Evolutionary conservation across 192 early-diverging fungal genomes (phyloP).

Genomic region (Backusella tuberculispora): DNA sequence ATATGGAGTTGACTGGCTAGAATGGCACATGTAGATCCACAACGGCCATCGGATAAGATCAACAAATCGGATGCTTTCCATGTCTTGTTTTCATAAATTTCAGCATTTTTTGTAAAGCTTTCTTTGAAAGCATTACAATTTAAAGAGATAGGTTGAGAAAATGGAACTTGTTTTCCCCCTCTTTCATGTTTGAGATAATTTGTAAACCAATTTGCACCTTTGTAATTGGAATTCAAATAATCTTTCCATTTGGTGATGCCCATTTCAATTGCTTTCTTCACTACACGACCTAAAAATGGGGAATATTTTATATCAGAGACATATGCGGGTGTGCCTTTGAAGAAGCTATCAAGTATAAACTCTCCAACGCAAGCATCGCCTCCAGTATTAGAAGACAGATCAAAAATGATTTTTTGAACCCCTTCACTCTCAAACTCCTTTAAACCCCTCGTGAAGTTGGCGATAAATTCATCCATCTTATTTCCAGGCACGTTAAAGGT

Average conservation of each 20-base stretch:
- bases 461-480: slow-evolving; percentile 24
- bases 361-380: slow-evolving; percentile 43
- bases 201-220: slow-evolving; percentile 36
- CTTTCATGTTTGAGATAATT: slow-evolving; percentile 20
- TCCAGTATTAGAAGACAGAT: slow-evolving; percentile 37
- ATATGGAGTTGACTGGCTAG: slow-evolving; percentile 36
- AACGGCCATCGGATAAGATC: slow-evolving; percentile 40
- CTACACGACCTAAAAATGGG: slow-evolving; percentile 24
- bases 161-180: slow-evolving; percentile 23
- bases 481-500: slow-evolving; percentile 29
- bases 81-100: slow-evolving; percentile 13
- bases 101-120: slow-evolving; percentile 9
- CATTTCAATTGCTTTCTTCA: slow-evolving; percentile 27
- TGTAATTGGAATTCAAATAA: slow-evolving; percentile 23
- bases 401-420: slow-evolving; percentile 37
- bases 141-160: slow-evolving; percentile 37
- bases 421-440: slow-evolving; percentile 25
- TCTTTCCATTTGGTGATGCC: slow-evolving; percentile 33
- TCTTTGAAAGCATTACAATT: slow-evolving; percentile 30
- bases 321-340: slow-evolving; percentile 33
- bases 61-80: slow-evolving; percentile 32
- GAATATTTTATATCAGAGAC: slow-evolving; percentile 40
- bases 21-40: slow-evolving; percentile 42
- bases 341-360: slow-evolving; percentile 37
- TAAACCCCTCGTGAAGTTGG: slow-evolving; percentile 30